phyloP scores from a whole-genome alignment of 2,329 filamentous ascomycete genomes.

The Periconia macrospinosa region DNA sequence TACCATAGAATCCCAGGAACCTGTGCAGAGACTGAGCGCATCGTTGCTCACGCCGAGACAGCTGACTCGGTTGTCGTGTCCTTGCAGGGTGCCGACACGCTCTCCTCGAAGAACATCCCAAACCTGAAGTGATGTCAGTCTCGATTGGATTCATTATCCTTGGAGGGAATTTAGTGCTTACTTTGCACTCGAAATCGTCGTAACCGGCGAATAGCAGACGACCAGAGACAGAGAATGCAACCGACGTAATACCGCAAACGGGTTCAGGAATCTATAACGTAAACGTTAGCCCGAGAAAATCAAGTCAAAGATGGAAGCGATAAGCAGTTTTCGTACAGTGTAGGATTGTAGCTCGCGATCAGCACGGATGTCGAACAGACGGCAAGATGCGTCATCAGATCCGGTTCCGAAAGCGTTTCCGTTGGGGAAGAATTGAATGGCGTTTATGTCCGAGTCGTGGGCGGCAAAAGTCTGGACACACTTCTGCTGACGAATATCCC shows the following conservation, averaged over 20 bases:
- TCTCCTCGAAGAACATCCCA: conserved; percentile 98
- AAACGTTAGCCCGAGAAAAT: conserved; percentile 26
- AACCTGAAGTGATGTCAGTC: conserved; percentile 62
- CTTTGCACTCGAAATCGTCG: conserved; percentile 99
- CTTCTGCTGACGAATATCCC: conserved; percentile 98
- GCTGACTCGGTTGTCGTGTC: conserved; percentile 98
- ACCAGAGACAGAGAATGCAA: conserved; percentile 95
- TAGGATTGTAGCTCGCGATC: conserved; percentile 77
- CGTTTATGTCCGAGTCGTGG: conserved; percentile 98
- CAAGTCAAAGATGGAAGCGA: not conserved
- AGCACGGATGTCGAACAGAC: conserved; percentile 95
- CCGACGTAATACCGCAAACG: conserved; percentile 95
- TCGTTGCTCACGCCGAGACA: conserved; percentile 98
- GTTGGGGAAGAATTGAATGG: conserved; percentile 99
- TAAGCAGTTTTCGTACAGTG: conserved; percentile 54
- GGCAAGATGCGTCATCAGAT: conserved; percentile 95
- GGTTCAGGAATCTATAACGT: conserved; percentile 85
- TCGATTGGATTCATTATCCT: conserved; percentile 40
- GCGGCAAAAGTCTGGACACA: conserved; percentile 98
- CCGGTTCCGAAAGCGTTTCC: conserved; percentile 98
- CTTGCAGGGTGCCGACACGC: conserved; percentile 93
- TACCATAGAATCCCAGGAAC: conserved; percentile 99
- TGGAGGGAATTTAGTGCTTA: conserved; percentile 49
- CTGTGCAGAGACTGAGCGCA: conserved; percentile 97
- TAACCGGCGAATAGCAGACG: conserved; percentile 95